phyloP scores from a whole-genome alignment of 225 moss, liverwort and hornwort genomes.

The Pseudisothecium myosuroides region DNA sequence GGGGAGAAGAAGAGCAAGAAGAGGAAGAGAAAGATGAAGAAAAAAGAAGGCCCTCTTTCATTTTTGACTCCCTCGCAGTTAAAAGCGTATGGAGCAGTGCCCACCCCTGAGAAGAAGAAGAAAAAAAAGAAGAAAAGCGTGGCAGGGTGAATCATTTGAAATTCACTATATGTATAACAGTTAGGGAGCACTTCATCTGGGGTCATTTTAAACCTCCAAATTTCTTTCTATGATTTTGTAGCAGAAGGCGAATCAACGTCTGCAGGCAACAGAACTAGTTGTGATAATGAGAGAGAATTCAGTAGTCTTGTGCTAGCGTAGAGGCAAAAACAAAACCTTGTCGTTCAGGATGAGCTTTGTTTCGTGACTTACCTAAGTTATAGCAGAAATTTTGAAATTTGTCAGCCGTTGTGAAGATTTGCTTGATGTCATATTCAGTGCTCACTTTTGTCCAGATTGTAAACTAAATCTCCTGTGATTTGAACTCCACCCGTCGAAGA shows the following conservation, averaged over 20 bases:
- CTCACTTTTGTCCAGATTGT: not conserved
- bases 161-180: slow-evolving; percentile 3
- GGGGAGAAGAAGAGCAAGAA: slow-evolving; percentile 49
- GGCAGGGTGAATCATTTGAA: not conserved
- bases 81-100: slow-evolving; percentile 30
- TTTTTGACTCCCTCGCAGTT: slow-evolving; percentile 30
- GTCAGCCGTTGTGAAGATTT: not conserved
- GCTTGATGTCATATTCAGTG: not conserved
- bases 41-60: slow-evolving; percentile 23
- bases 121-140: slow-evolving; percentile 17
- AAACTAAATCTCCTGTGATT: not conserved
- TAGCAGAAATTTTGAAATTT: not conserved
- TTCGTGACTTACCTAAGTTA: not conserved
- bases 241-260: slow-evolving; percentile 23
- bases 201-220: slow-evolving; percentile 16
- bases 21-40: slow-evolving; percentile 53
- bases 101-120: slow-evolving; percentile 29
- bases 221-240: not conserved
- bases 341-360: not conserved
- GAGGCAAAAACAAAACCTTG: not conserved
- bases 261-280: slow-evolving; percentile 23
- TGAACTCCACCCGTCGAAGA: not conserved
- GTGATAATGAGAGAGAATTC: not conserved
- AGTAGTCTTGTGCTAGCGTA: not conserved
- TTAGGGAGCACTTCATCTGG: not conserved